Base-by-base conservation (phyloP, 352 stramenopile genomes). In the Globisporangium orthogonon region DNA sequence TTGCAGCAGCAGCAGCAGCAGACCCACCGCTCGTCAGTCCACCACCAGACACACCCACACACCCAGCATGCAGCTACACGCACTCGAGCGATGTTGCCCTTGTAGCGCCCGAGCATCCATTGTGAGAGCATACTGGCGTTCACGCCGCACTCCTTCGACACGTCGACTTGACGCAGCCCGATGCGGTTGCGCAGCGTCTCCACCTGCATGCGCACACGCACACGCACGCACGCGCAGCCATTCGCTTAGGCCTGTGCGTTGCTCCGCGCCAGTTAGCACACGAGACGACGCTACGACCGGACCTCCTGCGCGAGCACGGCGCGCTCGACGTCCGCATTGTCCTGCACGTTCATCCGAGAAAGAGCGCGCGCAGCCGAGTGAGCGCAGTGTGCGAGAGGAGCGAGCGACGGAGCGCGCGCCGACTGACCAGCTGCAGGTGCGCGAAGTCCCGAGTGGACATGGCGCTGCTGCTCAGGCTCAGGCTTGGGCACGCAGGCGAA, bases 81-180 rank as follows among this genome's bases (percentile, higher is more conserved):
- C 75, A 91, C 80, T 56, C 83, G 71, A 0, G 74, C 80, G 49
- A 92, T 76, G 52, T 92, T 92, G 59, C 83, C 83, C 52, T 92
- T 92, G 76, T 92, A 92, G 30, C 83, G 70, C 9, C 83, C 83
- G 46, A 92, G 70, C 83, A 92, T 92, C 83, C 83, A 92, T 65
- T 92, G 83, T 43, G 83, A 92, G 46, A 92, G 72, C 83, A 92
- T 92, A 60, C 76, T 89, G 40, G 83, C 83, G 57, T 92, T 92
- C 52, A 92, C 83, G 46, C 83, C 83, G 39, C 83, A 92, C 61
- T 92, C 83, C 65, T 92, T 92, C 33, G 79, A 90, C 51, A 92
- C 83, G 49, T 92, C 83, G 29, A 92, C 76, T 69, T 92, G 83
- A 4, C 83, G 79, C 57, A 92, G 63, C 5, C 83, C 80, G 15